These are phyloP conservation scores for Chalaropsis ovoidea DNA, from an alignment of 2,329 filamentous ascomycete genomes.

Conservation along the genomic window DNA sequence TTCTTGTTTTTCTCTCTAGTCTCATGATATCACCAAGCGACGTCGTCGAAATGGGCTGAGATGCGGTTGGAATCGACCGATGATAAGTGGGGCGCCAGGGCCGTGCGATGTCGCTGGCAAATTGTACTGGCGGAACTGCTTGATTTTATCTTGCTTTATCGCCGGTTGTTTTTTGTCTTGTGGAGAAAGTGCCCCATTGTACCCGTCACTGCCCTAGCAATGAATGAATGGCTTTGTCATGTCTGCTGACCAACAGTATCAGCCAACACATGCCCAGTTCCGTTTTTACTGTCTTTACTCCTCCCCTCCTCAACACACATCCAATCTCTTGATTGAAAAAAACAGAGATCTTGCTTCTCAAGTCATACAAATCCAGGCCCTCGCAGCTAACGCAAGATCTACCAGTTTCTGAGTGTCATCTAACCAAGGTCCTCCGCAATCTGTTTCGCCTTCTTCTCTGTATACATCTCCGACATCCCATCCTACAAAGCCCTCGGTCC, in stretches of 20 bases:
- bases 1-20: conserved; percentile 11
- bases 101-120: conserved; percentile 22
- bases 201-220: not conserved
- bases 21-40: conserved; percentile 23
- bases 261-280: not conserved
- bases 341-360: not conserved
- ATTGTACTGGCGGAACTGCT: conserved; percentile 18
- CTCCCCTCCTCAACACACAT: not conserved
- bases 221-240: not conserved
- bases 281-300: not conserved
- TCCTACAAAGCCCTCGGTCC: not conserved
- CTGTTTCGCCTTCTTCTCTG: not conserved
- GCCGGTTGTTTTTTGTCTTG: not conserved
- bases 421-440: not conserved
- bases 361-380: not conserved
- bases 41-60: conserved; percentile 26
- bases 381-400: not conserved
- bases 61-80: conserved; percentile 25
- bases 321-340: not conserved
- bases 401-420: not conserved
- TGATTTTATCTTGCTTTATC: conserved; percentile 2
- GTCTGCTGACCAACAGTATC: not conserved
- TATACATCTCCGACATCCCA: not conserved
- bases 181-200: not conserved
- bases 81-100: conserved; percentile 21